These are phyloP conservation scores for Cladosporium sp. DNA, from an alignment of 2,329 filamentous ascomycete species.

Conservation along the genomic window DNA sequence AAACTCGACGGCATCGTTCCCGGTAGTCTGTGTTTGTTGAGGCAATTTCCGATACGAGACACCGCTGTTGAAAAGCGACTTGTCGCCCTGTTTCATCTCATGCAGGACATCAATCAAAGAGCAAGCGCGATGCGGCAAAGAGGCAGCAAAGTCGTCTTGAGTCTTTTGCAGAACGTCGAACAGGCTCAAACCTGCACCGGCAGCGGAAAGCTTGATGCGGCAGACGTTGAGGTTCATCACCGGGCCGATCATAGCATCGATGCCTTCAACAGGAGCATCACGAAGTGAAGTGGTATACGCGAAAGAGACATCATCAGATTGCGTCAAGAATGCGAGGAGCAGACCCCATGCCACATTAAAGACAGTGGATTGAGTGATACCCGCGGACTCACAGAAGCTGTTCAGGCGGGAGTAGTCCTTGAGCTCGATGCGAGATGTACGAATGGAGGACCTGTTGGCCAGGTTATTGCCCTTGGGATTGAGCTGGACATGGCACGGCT, in stretches of 20 bases:
- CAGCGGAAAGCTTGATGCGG: constrained; percentile 18
- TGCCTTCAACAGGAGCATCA: constrained; percentile 24
- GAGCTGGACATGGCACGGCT: constrained; percentile 9
- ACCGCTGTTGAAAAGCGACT: constrained; percentile 12
- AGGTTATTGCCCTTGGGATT: constrained; percentile 12
- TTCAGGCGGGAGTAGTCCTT: constrained; percentile 7
- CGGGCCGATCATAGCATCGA: constrained; percentile 18
- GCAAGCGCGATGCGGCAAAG: constrained; percentile 15
- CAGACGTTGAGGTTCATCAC: constrained; percentile 20
- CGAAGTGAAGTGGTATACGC: constrained; percentile 41
- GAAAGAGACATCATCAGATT: constrained; percentile 38
- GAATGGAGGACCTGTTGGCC: constrained; percentile 10
- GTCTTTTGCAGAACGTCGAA: constrained; percentile 18
- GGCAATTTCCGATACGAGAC: constrained; percentile 12
- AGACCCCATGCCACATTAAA: constrained; percentile 16
- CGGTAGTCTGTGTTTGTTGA: background rate
- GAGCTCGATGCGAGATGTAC: constrained; percentile 14
- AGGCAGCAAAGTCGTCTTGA: constrained; percentile 9
- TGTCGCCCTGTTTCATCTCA: constrained; percentile 13
- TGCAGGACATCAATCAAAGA: constrained; percentile 15
- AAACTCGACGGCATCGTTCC: background rate
- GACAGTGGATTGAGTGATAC: constrained; percentile 14
- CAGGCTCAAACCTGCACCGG: background rate
- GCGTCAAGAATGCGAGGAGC: constrained; percentile 12
- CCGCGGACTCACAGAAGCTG: constrained; percentile 13